Conservation (phyloP, 352 stramenopile genomes). For the Pythium aristosporum region DNA sequence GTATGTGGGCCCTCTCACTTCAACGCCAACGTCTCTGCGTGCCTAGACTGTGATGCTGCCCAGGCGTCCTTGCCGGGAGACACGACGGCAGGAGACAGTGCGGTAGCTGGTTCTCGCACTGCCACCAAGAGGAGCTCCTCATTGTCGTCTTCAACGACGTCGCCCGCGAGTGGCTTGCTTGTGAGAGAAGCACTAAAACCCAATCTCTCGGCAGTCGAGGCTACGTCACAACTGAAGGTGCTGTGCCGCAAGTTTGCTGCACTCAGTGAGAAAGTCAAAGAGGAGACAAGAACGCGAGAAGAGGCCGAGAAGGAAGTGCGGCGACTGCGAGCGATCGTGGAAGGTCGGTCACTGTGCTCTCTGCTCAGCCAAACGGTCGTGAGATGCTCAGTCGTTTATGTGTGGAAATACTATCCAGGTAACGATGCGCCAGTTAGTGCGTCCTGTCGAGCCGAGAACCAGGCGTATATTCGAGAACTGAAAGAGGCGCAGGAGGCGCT, state of each 20-base stretch:
- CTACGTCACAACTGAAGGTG: slow-evolving; percentile 74
- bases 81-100: neutral
- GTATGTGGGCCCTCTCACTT: neutral
- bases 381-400: neutral
- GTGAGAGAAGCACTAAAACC: slow-evolving; percentile 52
- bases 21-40: neutral
- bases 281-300: slow-evolving; percentile 72
- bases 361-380: neutral
- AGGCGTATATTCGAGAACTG: slow-evolving; percentile 62
- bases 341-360: slow-evolving; percentile 26
- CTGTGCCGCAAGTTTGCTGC: slow-evolving; percentile 84
- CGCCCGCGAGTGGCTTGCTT: slow-evolving; percentile 39
- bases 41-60: neutral
- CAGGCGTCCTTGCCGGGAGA: neutral
- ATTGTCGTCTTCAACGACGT: slow-evolving; percentile 8
- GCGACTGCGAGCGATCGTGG: slow-evolving; percentile 62
- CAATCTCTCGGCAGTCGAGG: slow-evolving; percentile 64
- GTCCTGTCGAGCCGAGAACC: slow-evolving; percentile 54
- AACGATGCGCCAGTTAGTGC: slow-evolving; percentile 50
- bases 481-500: slow-evolving; percentile 57
- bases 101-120: neutral
- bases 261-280: slow-evolving; percentile 84
- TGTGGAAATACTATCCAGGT: slow-evolving; percentile 19
- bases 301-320: slow-evolving; percentile 73
- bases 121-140: neutral